Evolutionary conservation across 176 grass and related monocot species (phyloP).

Genomic region (Phyllostachys edulis): DNA sequence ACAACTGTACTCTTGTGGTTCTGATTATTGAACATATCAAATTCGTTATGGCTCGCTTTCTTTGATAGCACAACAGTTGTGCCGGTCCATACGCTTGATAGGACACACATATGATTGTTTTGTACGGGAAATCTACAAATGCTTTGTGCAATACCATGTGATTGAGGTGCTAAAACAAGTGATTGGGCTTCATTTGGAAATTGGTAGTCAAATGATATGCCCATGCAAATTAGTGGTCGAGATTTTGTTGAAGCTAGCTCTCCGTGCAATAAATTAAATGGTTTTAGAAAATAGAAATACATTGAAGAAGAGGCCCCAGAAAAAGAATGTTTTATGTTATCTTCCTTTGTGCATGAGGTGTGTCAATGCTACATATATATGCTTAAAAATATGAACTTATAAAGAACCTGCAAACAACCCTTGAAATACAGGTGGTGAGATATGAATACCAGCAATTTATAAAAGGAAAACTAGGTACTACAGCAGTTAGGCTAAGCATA

Average conservation of each 20-base stretch:
- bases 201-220: background rate
- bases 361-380: background rate
- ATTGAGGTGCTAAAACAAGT: background rate
- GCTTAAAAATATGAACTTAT: background rate
- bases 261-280: background rate
- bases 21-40: background rate
- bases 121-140: background rate
- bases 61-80: background rate
- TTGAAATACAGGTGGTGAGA: background rate
- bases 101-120: constrained; percentile 6
- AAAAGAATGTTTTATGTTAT: background rate
- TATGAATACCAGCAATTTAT: background rate
- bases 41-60: background rate
- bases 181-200: background rate
- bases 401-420: background rate
- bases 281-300: background rate
- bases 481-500: background rate
- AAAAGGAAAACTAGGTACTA: background rate
- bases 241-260: background rate
- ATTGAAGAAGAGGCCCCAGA: background rate
- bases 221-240: background rate
- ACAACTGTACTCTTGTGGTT: background rate
- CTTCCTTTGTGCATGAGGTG: background rate
- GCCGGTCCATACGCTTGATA: background rate
- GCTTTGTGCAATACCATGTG: background rate